A percentile compares a stretch with the other conserved stretches of the same genome.
Conservation (phyloP, 257 asterid species). For the Petunia axillaris region DNA sequence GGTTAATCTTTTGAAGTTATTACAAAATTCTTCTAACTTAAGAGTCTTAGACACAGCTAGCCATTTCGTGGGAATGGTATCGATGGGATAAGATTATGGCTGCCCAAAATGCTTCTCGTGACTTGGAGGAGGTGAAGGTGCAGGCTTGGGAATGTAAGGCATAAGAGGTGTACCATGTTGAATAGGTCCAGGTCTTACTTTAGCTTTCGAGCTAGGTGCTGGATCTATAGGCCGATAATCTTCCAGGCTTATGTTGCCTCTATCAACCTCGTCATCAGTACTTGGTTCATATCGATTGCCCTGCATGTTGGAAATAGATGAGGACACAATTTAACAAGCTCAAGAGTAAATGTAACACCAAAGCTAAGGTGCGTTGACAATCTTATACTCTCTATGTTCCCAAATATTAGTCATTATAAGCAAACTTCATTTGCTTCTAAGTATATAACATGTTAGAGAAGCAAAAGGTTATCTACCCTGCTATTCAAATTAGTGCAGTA, state of each 20-base stretch:
- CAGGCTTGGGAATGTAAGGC: slow-evolving; percentile 76
- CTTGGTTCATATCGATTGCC: slow-evolving; percentile 21
- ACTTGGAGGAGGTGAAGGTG: slow-evolving; percentile 56
- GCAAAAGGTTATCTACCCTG: too few relatives aligned
- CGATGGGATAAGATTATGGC: background rate
- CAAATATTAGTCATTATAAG: too few relatives aligned
- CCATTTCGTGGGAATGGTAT: background rate
- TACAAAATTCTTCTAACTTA: background rate
- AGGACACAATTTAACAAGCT: background rate
- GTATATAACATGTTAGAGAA: too few relatives aligned
- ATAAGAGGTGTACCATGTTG: slow-evolving; percentile 84
- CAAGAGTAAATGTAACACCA: background rate
- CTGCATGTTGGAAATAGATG: slow-evolving; percentile 31
- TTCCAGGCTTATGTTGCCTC: slow-evolving; percentile 43
- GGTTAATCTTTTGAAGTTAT: background rate
- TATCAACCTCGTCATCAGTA: background rate
- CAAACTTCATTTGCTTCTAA: too few relatives aligned
- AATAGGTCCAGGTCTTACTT: slow-evolving; percentile 70
- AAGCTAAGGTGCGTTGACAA: background rate
- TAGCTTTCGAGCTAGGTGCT: slow-evolving; percentile 73
- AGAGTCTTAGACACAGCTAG: background rate
- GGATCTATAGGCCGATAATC: slow-evolving; percentile 81
- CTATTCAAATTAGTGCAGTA: too few relatives aligned
- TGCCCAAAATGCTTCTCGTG: background rate
- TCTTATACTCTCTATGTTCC: too few relatives aligned